phyloP scores from a whole-genome alignment of 441 rosid genomes.

The Omphalea diandra region DNA sequence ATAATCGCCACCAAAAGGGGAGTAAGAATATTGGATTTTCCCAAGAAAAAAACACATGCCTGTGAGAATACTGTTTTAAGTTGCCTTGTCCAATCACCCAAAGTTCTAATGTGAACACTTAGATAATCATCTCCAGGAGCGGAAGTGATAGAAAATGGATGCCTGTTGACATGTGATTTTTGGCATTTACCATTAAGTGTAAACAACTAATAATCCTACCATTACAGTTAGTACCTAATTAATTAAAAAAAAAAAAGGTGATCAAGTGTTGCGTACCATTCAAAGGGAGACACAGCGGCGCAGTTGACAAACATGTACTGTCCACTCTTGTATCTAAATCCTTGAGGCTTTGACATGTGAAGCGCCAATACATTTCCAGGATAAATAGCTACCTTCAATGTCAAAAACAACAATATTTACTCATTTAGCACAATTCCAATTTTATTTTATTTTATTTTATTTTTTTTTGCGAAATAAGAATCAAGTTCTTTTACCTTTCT shows the following conservation, averaged over 20 bases:
- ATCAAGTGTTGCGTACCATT: conserved; percentile 50
- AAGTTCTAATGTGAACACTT: conserved; percentile 83
- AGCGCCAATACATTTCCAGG: conserved; percentile 86
- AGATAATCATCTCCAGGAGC: conserved; percentile 87
- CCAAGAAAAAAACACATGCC: conserved; percentile 34
- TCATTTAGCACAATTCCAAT: not conserved
- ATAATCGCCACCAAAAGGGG: not conserved
- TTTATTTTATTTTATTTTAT: not conserved
- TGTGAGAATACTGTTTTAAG: conserved; percentile 68
- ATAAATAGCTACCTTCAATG: conserved; percentile 71
- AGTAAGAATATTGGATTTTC: not conserved
- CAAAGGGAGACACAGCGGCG: conserved; percentile 84
- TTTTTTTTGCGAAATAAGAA: not conserved
- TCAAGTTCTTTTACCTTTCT: conserved; percentile 50
- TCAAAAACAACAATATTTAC: not conserved
- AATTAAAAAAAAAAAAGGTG: not conserved
- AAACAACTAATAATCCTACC: not conserved
- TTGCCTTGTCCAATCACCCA: conserved; percentile 95
- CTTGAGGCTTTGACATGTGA: conserved; percentile 94
- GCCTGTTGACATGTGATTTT: conserved; percentile 43
- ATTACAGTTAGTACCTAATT: not conserved
- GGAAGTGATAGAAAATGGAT: conserved; percentile 97
- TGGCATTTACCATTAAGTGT: not conserved
- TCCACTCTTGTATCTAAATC: conserved; percentile 94
- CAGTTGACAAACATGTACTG: conserved; percentile 96